These are phyloP conservation scores for Nematodospora valgi DNA, from an alignment of 805 yeast species.

Conservation along the genomic window DNA sequence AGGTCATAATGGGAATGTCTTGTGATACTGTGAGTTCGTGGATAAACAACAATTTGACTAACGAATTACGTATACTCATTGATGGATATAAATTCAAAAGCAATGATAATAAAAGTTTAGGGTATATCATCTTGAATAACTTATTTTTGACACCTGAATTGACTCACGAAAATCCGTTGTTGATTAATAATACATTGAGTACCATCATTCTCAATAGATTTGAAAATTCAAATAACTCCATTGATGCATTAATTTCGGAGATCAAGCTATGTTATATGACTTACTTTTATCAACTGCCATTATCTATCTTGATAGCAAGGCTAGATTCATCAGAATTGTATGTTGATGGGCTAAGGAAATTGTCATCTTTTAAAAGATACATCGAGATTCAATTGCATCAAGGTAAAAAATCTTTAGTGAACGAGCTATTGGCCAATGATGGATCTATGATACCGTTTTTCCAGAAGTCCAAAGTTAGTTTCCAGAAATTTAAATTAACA, in stretches of 20 bases:
- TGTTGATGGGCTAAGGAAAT: slow-evolving; percentile 23
- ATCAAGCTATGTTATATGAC: slow-evolving; percentile 37
- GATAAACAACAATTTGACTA: slow-evolving; percentile 31
- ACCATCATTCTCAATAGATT: slow-evolving; percentile 32
- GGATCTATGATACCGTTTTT: slow-evolving; percentile 11
- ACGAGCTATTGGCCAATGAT: slow-evolving; percentile 10
- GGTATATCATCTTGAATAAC: slow-evolving; percentile 30
- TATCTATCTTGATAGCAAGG: slow-evolving; percentile 20
- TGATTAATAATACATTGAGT: slow-evolving; percentile 21
- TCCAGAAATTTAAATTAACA: slow-evolving; percentile 21
- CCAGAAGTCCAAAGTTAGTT: slow-evolving; percentile 14
- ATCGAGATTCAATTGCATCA: slow-evolving; percentile 22
- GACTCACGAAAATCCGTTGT: slow-evolving; percentile 12
- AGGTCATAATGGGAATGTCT: slow-evolving; percentile 35
- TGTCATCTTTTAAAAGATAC: slow-evolving; percentile 34
- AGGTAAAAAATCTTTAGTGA: slow-evolving; percentile 6
- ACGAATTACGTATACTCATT: slow-evolving; percentile 24
- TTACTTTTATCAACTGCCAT: slow-evolving; percentile 38
- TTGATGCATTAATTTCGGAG: slow-evolving; percentile 36
- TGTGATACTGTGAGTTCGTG: slow-evolving; percentile 33
- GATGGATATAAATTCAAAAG: slow-evolving; percentile 30
- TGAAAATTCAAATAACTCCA: slow-evolving; percentile 37
- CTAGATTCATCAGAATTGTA: slow-evolving; percentile 13
- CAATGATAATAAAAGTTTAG: slow-evolving; percentile 30
- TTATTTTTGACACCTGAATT: slow-evolving; percentile 26